Evolutionary conservation across 768 basidiomycete species (phyloP).

Genomic region (Psilocybe sp.): DNA sequence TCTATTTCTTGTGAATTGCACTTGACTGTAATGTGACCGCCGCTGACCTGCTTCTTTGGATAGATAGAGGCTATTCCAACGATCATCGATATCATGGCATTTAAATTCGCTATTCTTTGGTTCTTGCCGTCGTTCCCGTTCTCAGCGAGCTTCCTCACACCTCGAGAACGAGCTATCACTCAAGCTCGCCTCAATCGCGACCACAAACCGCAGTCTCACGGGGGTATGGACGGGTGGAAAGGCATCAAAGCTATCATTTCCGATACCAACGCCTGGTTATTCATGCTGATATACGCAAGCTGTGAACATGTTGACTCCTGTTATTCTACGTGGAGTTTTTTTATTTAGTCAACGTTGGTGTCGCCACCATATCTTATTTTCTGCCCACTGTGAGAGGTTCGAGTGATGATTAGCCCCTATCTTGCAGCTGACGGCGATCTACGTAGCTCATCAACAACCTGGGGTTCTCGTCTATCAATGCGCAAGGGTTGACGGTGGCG

Average conservation of each 20-base stretch:
- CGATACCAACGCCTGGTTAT: slow-evolving; percentile 51
- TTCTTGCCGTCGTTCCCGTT: slow-evolving; percentile 58
- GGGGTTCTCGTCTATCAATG: slow-evolving; percentile 54
- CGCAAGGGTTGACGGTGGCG: slow-evolving; percentile 57
- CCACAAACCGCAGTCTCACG: slow-evolving; percentile 56
- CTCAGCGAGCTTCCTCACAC: slow-evolving; percentile 47
- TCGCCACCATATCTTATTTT: slow-evolving; percentile 56
- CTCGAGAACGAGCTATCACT: slow-evolving; percentile 51
- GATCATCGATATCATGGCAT: slow-evolving; percentile 49
- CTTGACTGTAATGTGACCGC: neutral
- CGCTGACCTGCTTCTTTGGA: neutral
- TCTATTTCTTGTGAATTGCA: slow-evolving; percentile 43
- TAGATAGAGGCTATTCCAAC: slow-evolving; percentile 59
- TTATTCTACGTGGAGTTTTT: neutral
- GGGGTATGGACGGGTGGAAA: slow-evolving; percentile 55
- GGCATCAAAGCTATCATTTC: slow-evolving; percentile 50
- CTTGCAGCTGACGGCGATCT: neutral
- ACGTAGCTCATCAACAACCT: slow-evolving; percentile 50
- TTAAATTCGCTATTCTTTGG: slow-evolving; percentile 40
- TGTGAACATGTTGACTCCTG: slow-evolving; percentile 29
- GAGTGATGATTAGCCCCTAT: neutral
- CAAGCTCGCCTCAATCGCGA: slow-evolving; percentile 54
- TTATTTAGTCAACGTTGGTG: slow-evolving; percentile 50
- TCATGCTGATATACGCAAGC: slow-evolving; percentile 50
- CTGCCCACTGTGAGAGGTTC: slow-evolving; percentile 42